Conservation (phyloP, 1,139 yeast species). For the Kurtzmaniella quercitrusa region DNA sequence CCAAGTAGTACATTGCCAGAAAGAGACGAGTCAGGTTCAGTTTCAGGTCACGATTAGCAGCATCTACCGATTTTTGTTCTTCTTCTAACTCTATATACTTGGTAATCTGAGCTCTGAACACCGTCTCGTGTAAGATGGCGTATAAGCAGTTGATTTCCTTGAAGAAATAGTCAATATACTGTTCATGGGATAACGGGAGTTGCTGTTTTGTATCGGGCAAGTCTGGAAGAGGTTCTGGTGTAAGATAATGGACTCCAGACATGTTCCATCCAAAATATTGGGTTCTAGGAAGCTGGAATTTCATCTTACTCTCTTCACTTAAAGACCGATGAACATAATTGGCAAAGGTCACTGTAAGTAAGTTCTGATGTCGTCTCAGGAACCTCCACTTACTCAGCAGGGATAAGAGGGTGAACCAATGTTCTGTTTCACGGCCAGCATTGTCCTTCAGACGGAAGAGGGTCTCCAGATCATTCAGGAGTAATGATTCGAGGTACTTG, state of each 20-base stretch:
- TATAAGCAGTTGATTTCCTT: slow-evolving; percentile 51
- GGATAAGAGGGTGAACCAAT: slow-evolving; percentile 11
- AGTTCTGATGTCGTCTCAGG: slow-evolving; percentile 46
- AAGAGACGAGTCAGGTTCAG: slow-evolving; percentile 41
- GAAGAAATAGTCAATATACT: slow-evolving; percentile 40
- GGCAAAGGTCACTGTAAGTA: slow-evolving; percentile 46
- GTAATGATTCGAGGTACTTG: slow-evolving; percentile 34
- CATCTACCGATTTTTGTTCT: slow-evolving; percentile 1
- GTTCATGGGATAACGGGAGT: slow-evolving; percentile 12
- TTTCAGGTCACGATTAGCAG: slow-evolving; percentile 13
- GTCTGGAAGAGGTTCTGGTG: slow-evolving; percentile 35
- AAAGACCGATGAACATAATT: slow-evolving; percentile 32
- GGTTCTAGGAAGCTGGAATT: slow-evolving; percentile 47
- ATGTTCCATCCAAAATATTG: slow-evolving; percentile 68
- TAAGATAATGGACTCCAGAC: slow-evolving; percentile 52
- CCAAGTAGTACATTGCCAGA: slow-evolving; percentile 47
- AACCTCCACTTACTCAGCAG: slow-evolving; percentile 45
- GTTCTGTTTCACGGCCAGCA: slow-evolving; percentile 13
- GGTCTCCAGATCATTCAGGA: slow-evolving; percentile 16
- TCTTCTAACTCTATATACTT: slow-evolving; percentile 21
- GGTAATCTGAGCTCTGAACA: slow-evolving; percentile 49
- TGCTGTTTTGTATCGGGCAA: slow-evolving; percentile 20
- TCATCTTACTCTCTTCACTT: slow-evolving; percentile 31
- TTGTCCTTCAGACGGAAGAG: slow-evolving; percentile 16
- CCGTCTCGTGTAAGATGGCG: slow-evolving; percentile 51